A percentile compares a stretch with the other conserved stretches of the same genome.
Conservation (phyloP, 768 basidiomycete genomes). For the Suillus bovinus region DNA sequence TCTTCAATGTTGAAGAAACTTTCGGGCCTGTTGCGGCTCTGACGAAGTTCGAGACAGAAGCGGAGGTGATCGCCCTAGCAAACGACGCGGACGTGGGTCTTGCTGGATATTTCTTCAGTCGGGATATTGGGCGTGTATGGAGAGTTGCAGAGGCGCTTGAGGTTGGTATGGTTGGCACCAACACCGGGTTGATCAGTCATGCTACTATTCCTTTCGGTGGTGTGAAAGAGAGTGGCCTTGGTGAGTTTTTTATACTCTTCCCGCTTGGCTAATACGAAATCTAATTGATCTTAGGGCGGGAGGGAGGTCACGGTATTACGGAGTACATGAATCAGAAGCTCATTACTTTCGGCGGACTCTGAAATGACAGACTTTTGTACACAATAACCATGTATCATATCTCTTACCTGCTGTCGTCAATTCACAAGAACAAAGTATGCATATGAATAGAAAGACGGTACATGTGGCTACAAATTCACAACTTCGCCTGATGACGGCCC, state of each 20-base stretch:
- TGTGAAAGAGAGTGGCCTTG: slow-evolving; percentile 84
- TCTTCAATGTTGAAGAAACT: slow-evolving; percentile 82
- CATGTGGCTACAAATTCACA: slow-evolving; percentile 31
- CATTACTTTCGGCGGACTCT: slow-evolving; percentile 78
- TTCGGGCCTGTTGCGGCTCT: slow-evolving; percentile 92
- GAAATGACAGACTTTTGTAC: slow-evolving; percentile 11
- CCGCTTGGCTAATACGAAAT: slow-evolving; percentile 6
- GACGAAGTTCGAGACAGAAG: slow-evolving; percentile 90
- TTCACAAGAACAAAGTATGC: not conserved
- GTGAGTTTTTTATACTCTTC: slow-evolving; percentile 33
- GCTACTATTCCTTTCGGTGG: slow-evolving; percentile 88
- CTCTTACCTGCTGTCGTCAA: not conserved
- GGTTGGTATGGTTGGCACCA: slow-evolving; percentile 89
- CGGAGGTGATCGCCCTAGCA: slow-evolving; percentile 84
- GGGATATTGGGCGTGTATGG: slow-evolving; percentile 89
- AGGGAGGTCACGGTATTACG: slow-evolving; percentile 87
- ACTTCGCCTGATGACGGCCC: slow-evolving; percentile 38
- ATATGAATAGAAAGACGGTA: not conserved
- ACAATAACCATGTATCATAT: slow-evolving; percentile 7
- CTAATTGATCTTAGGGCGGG: slow-evolving; percentile 51
- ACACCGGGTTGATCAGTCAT: slow-evolving; percentile 79
- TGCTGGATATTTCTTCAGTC: slow-evolving; percentile 91
- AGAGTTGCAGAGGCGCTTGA: slow-evolving; percentile 93
- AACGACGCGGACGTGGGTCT: slow-evolving; percentile 84
- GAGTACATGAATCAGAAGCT: slow-evolving; percentile 86